Evolutionary conservation across 306 rosid genomes (phyloP).

Genomic region (Lotus japonicus): DNA sequence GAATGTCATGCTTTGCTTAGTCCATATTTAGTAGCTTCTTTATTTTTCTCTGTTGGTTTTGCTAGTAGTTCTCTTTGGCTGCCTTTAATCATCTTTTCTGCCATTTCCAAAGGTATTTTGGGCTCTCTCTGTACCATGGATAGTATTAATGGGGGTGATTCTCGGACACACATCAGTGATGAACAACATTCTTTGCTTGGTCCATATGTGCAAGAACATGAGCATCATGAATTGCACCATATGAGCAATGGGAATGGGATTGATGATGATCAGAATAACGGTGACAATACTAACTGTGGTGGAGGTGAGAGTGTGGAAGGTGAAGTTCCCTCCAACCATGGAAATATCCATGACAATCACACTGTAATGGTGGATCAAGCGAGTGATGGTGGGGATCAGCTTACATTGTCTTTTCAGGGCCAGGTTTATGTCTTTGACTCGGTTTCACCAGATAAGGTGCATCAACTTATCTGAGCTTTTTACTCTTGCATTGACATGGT

Average conservation of each 20-base stretch:
- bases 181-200: constrained; percentile 47
- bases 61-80: background rate
- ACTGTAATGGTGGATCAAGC: constrained; percentile 37
- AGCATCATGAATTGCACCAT: constrained; percentile 51
- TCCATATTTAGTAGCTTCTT: background rate
- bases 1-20: background rate
- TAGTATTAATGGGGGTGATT: constrained; percentile 44
- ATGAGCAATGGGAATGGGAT: constrained; percentile 51
- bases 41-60: background rate
- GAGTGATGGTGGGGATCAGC: constrained; percentile 51
- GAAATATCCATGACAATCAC: constrained; percentile 37
- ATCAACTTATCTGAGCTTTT: constrained; percentile 10
- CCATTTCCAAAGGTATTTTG: constrained; percentile 21
- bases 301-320: constrained; percentile 41
- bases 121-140: constrained; percentile 41
- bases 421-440: constrained; percentile 68
- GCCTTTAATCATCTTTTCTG: constrained; percentile 6
- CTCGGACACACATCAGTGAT: constrained; percentile 36
- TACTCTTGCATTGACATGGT: background rate
- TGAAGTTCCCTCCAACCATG: constrained; percentile 47
- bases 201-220: constrained; percentile 48
- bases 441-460: constrained; percentile 71
- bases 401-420: constrained; percentile 66
- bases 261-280: constrained; percentile 46
- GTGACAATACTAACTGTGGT: constrained; percentile 28